Base-by-base conservation (phyloP, 805 yeast genomes). In the Scheffersomyces coipomensis region DNA sequence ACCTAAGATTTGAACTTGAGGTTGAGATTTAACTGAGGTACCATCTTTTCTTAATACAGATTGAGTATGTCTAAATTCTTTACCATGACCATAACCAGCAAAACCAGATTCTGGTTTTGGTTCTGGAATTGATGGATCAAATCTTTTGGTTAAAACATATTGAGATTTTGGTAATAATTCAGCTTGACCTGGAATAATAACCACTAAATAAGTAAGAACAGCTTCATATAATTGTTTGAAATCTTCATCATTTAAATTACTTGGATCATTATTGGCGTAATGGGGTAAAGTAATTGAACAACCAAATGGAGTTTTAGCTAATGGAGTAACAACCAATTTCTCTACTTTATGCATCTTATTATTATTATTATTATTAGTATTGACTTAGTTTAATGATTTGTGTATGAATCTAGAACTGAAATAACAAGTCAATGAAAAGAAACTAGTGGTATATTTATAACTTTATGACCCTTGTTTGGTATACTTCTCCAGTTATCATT, bases 1-100 rank as follows among this genome's bases (percentile, higher is more conserved):
- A 30, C 96, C 96, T 39, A 88, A 77, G 55, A 88, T 85, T 66
- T 88, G 95, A 16, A 88, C 96, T 60, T 88, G 96, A 2, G 96
- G 96, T 57, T 86, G 89, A 37, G 71, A 61, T 33, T 91, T 90
- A 33, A 88, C 86, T 6, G 89, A 75, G 42, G 76, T 75, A 32
- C 95, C 95, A 56, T 88, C 96, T 55, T 83, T 85, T 46, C 79
- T 79, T 46, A 88, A 74, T 18, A 88, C 87, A 1, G 90, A 66
- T 43, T 69, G 66, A 24, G 62, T 60, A 51, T 70, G 74, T 47
- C 75, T 64, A 47, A 70, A 70, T 44, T 85, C 84, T 57, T 86
- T 84, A 41, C 91, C 90, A 53, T 88, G 96, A 23, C 96, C 96
- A 52, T 88, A 88, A 18, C 76, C 76, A 30, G 85, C 82, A 9